Evolutionary conservation across 306 rosid species (phyloP).

Genomic region (Nissolia schottii): DNA sequence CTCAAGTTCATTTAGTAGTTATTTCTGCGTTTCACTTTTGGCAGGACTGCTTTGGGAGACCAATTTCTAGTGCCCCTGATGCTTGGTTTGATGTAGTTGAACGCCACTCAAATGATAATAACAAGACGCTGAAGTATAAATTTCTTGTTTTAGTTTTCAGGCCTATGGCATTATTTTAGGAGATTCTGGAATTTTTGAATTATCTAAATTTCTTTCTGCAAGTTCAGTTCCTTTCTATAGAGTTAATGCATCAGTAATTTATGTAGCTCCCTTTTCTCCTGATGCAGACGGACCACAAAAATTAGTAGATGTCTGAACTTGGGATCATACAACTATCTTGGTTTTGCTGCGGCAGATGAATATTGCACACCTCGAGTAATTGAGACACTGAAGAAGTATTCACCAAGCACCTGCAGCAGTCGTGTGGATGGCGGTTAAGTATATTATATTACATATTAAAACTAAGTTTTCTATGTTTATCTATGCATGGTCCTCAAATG

Average conservation of each 20-base stretch:
- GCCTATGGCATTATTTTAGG: background rate
- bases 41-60: slow-evolving; percentile 96
- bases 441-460: background rate
- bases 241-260: background rate
- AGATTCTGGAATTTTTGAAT: background rate
- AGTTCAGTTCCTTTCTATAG: background rate
- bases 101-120: slow-evolving; percentile 82
- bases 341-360: slow-evolving; percentile 83
- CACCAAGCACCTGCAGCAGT: slow-evolving; percentile 80
- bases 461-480: background rate
- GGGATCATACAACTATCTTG: slow-evolving; percentile 85
- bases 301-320: slow-evolving; percentile 63
- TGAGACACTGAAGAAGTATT: slow-evolving; percentile 53
- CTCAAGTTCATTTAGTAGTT: background rate
- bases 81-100: slow-evolving; percentile 98
- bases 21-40: background rate
- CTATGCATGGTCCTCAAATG: slow-evolving; percentile 2
- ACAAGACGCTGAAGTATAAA: slow-evolving; percentile 73
- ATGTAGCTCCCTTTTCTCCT: background rate
- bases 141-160: background rate
- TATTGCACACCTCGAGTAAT: slow-evolving; percentile 79
- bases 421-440: slow-evolving; percentile 74
- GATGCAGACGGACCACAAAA: slow-evolving; percentile 59
- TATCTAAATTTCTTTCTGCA: background rate
- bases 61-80: slow-evolving; percentile 90